Conservation (phyloP, 495 filamentous ascomycete genomes). For the Penicillium subrubescens region DNA sequence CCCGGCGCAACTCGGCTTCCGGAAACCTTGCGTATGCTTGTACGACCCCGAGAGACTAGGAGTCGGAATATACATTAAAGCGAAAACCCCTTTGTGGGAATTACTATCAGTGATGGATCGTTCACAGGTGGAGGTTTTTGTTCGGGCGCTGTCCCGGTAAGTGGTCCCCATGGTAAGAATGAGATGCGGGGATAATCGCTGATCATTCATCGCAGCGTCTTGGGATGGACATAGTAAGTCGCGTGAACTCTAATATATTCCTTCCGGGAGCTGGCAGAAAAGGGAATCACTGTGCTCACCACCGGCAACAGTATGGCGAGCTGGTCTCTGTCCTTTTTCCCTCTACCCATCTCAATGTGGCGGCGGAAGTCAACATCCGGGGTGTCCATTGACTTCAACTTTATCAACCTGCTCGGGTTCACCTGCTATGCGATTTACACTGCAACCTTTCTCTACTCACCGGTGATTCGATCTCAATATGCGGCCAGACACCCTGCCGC, state of each 20-base stretch:
- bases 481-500: conserved; percentile 72
- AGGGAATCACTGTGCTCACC: background rate
- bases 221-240: conserved; percentile 51
- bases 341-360: conserved; percentile 79
- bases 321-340: conserved; percentile 92
- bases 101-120: conserved; percentile 2
- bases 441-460: conserved; percentile 71
- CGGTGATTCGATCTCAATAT: conserved; percentile 78
- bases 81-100: background rate
- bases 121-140: conserved; percentile 38
- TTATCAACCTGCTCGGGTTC: conserved; percentile 84
- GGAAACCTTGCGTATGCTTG: background rate
- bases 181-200: conserved; percentile 12
- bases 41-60: background rate
- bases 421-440: conserved; percentile 76
- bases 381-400: conserved; percentile 82
- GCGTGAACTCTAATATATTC: background rate
- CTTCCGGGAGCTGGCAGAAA: background rate
- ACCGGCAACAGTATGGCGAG: conserved; percentile 52
- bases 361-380: conserved; percentile 74
- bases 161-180: conserved; percentile 12
- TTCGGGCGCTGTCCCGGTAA: conserved; percentile 48
- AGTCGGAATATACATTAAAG: background rate
- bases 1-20: background rate
- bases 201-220: conserved; percentile 30